A percentile compares a stretch with the other conserved stretches of the same genome.
phyloP scores from a whole-genome alignment of 1,284 basidiomycete species.

The Cutaneotrichosporon sp. region DNA sequence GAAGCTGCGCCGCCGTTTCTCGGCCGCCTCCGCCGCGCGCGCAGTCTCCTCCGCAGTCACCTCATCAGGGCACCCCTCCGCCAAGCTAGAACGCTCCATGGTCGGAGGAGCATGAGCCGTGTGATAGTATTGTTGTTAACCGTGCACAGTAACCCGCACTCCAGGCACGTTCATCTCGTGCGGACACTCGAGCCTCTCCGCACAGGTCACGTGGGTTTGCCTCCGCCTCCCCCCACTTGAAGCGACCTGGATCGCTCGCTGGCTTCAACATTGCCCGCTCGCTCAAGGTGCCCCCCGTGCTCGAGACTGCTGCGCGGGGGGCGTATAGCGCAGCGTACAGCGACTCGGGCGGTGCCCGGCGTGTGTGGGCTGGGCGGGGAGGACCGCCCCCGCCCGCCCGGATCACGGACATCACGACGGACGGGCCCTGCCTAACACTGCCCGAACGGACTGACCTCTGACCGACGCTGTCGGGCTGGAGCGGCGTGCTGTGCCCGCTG shows the following conservation, averaged over 20 bases:
- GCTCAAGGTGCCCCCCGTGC: constrained; percentile 28
- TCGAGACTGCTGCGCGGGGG: constrained; percentile 21
- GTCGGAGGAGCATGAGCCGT: background rate
- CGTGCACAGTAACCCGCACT: background rate
- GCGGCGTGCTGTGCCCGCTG: too few species aligned
- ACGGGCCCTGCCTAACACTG: too few species aligned
- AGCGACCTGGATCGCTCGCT: background rate
- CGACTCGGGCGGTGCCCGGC: background rate
- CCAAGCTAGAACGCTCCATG: background rate
- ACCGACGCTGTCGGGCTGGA: too few species aligned
- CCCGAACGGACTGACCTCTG: too few species aligned
- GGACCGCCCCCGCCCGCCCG: background rate
- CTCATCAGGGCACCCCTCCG: background rate
- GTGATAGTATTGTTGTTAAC: background rate
- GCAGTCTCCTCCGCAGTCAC: constrained; percentile 9
- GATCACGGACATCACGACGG: background rate
- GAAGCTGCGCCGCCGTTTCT: constrained; percentile 40
- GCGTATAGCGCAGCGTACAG: constrained; percentile 28
- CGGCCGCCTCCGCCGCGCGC: constrained; percentile 20
- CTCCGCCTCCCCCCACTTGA: background rate
- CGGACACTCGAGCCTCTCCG: background rate
- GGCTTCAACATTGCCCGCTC: constrained; percentile 15
- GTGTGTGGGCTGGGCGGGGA: background rate
- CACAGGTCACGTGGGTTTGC: background rate
- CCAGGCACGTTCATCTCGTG: background rate